These are phyloP conservation scores for Spergularia marina DNA, from an alignment of 148 eudicot genomes.

Conservation along the genomic window DNA sequence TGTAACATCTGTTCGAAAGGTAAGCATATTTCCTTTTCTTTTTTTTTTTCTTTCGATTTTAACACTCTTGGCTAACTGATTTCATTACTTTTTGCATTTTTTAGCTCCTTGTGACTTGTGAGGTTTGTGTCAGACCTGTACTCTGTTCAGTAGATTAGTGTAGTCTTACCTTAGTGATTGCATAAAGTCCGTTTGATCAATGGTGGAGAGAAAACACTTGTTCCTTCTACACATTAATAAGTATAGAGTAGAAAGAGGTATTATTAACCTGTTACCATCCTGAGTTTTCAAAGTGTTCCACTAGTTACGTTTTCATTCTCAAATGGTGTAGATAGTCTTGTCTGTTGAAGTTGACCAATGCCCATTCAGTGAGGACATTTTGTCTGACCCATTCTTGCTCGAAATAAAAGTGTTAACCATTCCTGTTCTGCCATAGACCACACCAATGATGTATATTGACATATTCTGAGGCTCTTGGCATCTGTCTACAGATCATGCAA, in stretches of 20 bases:
- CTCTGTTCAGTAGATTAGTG: neutral
- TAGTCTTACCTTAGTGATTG: no score
- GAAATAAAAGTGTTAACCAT: neutral
- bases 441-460: neutral
- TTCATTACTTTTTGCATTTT: neutral
- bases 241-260: neutral
- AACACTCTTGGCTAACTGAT: no score
- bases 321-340: neutral
- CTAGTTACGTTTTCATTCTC: neutral
- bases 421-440: neutral
- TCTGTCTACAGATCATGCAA: slow-evolving; percentile 82
- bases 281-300: neutral
- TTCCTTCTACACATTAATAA: neutral
- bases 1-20: slow-evolving; percentile 92
- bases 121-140: neutral
- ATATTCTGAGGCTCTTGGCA: neutral
- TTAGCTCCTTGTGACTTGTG: neutral
- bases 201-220: neutral
- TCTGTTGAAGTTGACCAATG: no score
- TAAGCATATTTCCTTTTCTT: slow-evolving; percentile 24
- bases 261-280: neutral
- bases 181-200: neutral
- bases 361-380: no score
- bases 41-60: no score
- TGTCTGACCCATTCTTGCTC: neutral